Conservation (phyloP, 345 rosid species). For the Erysimum cheiranthoides region DNA sequence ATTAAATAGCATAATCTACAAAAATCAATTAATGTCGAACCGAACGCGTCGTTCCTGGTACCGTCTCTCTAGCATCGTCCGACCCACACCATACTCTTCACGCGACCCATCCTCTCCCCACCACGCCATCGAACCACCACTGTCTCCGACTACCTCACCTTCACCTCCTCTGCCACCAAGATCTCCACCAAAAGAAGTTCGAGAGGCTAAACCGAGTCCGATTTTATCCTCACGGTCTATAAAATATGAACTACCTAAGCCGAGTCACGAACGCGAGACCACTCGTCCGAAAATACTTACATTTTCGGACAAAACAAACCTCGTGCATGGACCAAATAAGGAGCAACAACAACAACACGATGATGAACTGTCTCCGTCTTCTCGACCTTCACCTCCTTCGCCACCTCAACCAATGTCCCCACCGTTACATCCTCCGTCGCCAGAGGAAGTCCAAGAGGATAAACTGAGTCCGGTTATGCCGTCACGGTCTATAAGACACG, state of each 20-base stretch:
- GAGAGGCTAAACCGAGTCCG: constrained; percentile 23
- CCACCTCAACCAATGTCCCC: not conserved
- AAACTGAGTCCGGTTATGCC: constrained; percentile 22
- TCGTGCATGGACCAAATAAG: constrained; percentile 20
- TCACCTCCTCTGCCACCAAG: not conserved
- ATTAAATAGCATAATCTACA: not conserved
- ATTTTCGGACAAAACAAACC: constrained; percentile 34
- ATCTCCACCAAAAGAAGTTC: not conserved
- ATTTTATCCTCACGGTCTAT: not conserved
- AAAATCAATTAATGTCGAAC: constrained; percentile 31
- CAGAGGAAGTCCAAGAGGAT: constrained; percentile 26
- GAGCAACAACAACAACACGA: constrained; percentile 12
- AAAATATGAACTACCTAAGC: constrained; percentile 20
- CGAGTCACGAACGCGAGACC: constrained; percentile 19
- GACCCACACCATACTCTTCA: constrained; percentile 25
- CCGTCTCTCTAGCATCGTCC: constrained; percentile 35
- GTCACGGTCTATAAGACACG: constrained; percentile 7
- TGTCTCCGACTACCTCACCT: constrained; percentile 11
- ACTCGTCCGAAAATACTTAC: constrained; percentile 48
- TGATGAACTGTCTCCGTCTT: not conserved
- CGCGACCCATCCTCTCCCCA: constrained; percentile 32
- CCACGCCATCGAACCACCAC: constrained; percentile 9
- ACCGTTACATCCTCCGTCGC: not conserved
- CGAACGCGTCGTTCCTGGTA: constrained; percentile 41
- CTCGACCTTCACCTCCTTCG: constrained; percentile 13